Conservation (phyloP, 208 protist genomes). For the Leptomonas pyrrhocoris region DNA sequence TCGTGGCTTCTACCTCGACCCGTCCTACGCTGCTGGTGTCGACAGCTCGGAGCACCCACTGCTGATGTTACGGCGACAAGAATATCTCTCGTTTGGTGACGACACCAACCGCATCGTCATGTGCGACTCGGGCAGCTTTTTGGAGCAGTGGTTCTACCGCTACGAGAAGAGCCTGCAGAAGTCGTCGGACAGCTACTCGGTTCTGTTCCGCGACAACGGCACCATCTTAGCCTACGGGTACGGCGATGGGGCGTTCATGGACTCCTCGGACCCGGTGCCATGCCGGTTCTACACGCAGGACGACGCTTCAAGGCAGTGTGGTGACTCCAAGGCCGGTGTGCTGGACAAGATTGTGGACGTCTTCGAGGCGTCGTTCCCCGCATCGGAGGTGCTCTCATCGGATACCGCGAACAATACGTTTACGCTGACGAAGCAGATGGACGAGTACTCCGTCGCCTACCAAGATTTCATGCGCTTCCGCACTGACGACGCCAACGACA, state of each 20-base stretch:
- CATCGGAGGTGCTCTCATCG: background rate
- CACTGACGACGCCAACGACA: conserved; percentile 10
- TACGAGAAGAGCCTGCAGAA: conserved; percentile 48
- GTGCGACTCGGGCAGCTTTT: conserved; percentile 33
- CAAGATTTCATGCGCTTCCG: conserved; percentile 53
- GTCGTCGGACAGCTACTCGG: conserved; percentile 39
- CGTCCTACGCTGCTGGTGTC: conserved; percentile 1
- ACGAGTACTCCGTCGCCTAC: conserved; percentile 38
- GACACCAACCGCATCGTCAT: conserved; percentile 23
- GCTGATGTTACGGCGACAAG: conserved; percentile 33
- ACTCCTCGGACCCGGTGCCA: background rate
- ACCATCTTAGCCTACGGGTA: conserved; percentile 41
- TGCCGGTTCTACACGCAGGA: background rate
- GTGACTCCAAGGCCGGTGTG: conserved; percentile 1
- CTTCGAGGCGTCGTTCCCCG: conserved; percentile 17
- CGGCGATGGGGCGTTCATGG: background rate
- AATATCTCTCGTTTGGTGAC: background rate
- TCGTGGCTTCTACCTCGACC: conserved; percentile 25
- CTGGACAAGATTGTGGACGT: conserved; percentile 33
- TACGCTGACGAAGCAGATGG: conserved; percentile 18
- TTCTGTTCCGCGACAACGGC: conserved; percentile 42
- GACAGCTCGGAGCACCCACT: conserved; percentile 3
- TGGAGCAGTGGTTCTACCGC: conserved; percentile 44
- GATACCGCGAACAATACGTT: conserved; percentile 11
- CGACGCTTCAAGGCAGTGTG: background rate